Percentiles rank a stretch among this genome's conserved stretches.
These are phyloP conservation scores for Eleusine coracana DNA, from an alignment of 176 grass and related monocot genomes.

Conservation along the genomic window DNA sequence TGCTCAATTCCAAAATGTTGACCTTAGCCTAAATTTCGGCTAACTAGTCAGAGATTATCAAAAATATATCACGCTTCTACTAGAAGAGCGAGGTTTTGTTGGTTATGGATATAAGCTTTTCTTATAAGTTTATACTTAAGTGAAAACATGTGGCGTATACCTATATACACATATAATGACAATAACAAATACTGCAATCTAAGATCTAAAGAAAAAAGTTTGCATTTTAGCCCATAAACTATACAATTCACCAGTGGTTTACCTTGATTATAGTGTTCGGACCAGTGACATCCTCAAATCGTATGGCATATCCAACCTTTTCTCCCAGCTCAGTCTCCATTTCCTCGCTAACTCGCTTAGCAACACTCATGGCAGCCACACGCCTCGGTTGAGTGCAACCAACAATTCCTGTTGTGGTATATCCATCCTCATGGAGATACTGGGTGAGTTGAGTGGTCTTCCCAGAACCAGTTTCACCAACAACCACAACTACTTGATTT, in stretches of 20 bases:
- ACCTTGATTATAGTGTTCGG: conserved; percentile 95
- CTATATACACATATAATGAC: not conserved
- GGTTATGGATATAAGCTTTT: not conserved
- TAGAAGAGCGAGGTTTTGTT: conserved; percentile 1
- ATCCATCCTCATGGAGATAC: conserved; percentile 97
- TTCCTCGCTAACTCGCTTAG: conserved; percentile 94
- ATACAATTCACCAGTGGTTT: not conserved
- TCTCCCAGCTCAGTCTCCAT: conserved; percentile 97
- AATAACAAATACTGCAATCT: conserved; percentile 23
- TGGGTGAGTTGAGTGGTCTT: conserved; percentile 98
- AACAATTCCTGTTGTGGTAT: conserved; percentile 72
- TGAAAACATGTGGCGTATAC: conserved; percentile 16
- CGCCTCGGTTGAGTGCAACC: conserved; percentile 98
- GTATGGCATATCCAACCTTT: conserved; percentile 94
- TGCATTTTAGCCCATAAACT: not conserved
- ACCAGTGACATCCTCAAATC: conserved; percentile 94
- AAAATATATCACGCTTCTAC: conserved; percentile 3
- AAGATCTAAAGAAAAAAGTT: not conserved
- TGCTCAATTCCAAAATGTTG: not conserved
- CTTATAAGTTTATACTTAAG: not conserved
- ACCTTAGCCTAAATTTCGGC: conserved; percentile 18
- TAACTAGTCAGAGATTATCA: conserved; percentile 9
- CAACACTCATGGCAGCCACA: conserved; percentile 99
- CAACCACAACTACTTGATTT: conserved; percentile 94
- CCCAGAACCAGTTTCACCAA: conserved; percentile 99